These are phyloP conservation scores for Epichloe scottii DNA, from an alignment of 2,329 filamentous ascomycete species.

Conservation along the genomic window DNA sequence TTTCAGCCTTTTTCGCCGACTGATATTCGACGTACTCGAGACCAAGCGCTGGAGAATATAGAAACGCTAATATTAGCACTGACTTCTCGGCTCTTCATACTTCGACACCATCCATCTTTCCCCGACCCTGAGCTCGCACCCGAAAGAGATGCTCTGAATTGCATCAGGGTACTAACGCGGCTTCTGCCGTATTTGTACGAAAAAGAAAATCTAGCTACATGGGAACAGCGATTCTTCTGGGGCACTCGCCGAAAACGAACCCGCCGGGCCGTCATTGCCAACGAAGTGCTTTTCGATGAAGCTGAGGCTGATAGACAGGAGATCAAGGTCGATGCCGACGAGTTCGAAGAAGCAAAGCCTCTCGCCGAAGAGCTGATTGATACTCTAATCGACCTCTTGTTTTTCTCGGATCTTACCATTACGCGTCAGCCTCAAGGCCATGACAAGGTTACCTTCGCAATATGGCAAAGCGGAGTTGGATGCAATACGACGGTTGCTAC, in stretches of 20 bases:
- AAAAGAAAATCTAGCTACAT: constrained; percentile 64
- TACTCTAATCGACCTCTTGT: constrained; percentile 75
- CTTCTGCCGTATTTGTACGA: constrained; percentile 89
- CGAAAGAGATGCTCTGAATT: constrained; percentile 87
- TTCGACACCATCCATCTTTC: constrained; percentile 84
- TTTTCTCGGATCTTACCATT: constrained; percentile 82
- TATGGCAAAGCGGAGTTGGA: constrained; percentile 96
- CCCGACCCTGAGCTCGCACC: constrained; percentile 74
- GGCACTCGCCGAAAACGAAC: constrained; percentile 58
- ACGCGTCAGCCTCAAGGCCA: constrained; percentile 59
- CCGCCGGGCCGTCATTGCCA: constrained; percentile 50
- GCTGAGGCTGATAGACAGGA: constrained; percentile 42
- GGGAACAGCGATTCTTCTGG: constrained; percentile 97
- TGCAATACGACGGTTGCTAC: constrained; percentile 83
- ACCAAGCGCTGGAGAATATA: constrained; percentile 73
- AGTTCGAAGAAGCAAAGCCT: constrained; percentile 73
- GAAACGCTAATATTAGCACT: constrained; percentile 79
- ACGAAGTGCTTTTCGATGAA: constrained; percentile 78
- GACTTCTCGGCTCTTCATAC: constrained; percentile 66
- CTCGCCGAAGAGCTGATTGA: constrained; percentile 89
- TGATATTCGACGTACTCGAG: constrained; percentile 78
- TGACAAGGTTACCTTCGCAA: constrained; percentile 77
- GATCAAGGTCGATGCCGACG: constrained; percentile 35
- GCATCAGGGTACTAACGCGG: constrained; percentile 79
- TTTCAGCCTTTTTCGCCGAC: constrained; percentile 89